Conservation (phyloP, 176 grass and related monocot species). For the Eragrostis curvula region DNA sequence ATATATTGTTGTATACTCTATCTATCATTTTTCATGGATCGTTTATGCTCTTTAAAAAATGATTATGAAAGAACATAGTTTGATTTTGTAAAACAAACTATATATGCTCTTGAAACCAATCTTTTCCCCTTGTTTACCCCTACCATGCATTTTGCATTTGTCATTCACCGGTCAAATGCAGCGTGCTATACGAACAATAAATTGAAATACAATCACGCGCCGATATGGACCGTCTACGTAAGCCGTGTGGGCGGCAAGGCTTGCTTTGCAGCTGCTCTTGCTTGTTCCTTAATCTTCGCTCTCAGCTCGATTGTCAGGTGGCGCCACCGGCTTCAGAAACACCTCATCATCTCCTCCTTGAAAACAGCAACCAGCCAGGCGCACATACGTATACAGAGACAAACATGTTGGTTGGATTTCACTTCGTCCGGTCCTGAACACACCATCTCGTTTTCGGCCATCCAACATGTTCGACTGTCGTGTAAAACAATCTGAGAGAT, state of each 20-base stretch:
- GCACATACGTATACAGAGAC: neutral
- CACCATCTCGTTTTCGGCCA: neutral
- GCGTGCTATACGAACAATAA: too few relatives aligned
- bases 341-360: neutral
- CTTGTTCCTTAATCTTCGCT: slow-evolving; percentile 35
- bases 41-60: too few relatives aligned
- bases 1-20: too few relatives aligned
- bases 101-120: too few relatives aligned
- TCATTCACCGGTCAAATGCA: too few relatives aligned
- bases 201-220: too few relatives aligned
- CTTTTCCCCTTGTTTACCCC: too few relatives aligned
- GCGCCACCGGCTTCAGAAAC: neutral
- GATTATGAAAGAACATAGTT: too few relatives aligned
- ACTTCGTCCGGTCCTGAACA: neutral
- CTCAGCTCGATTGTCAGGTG: neutral
- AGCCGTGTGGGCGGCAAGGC: slow-evolving; percentile 9
- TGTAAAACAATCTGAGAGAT: slow-evolving; percentile 16
- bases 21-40: too few relatives aligned
- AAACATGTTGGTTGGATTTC: neutral
- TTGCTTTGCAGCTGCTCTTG: slow-evolving; percentile 8
- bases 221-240: too few relatives aligned
- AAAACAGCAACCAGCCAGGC: slow-evolving; percentile 31
- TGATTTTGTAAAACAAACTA: too few relatives aligned
- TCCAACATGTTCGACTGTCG: neutral
- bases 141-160: too few relatives aligned